These are phyloP conservation scores for Neurospora crassa DNA, from an alignment of 2,329 filamentous ascomycete species.

Conservation along the genomic window DNA sequence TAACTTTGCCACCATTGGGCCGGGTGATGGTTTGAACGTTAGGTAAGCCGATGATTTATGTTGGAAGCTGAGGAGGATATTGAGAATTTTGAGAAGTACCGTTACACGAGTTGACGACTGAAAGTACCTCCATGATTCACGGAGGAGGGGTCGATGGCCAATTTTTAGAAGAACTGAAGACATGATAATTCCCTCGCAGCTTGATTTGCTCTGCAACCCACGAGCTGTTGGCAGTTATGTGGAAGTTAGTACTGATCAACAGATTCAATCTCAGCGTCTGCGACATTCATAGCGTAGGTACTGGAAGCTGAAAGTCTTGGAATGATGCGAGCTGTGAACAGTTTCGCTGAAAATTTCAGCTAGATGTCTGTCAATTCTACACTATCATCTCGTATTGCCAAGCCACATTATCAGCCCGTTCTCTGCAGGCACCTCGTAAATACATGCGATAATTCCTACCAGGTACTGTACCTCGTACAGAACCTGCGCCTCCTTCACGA, in stretches of 20 bases:
- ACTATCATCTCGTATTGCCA: background rate
- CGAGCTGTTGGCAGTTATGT: background rate
- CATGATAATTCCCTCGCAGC: background rate
- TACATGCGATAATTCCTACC: no score
- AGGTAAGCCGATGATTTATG: no score
- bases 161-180: background rate
- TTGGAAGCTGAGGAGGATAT: no score
- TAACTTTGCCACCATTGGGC: background rate
- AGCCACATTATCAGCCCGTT: no score
- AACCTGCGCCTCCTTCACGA: no score
- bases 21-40: background rate
- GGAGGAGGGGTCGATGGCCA: background rate
- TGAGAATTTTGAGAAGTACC: background rate
- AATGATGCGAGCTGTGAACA: background rate
- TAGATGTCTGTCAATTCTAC: background rate
- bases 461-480: no score
- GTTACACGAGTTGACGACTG: background rate
- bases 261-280: background rate
- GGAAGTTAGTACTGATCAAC: background rate
- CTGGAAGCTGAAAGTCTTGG: background rate
- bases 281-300: background rate
- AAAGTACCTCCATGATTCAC: no score
- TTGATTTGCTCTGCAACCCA: background rate
- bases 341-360: background rate
- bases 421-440: no score